These are phyloP conservation scores for Coprinellus aureogranulatus DNA, from an alignment of 768 basidiomycete species.

Conservation along the genomic window DNA sequence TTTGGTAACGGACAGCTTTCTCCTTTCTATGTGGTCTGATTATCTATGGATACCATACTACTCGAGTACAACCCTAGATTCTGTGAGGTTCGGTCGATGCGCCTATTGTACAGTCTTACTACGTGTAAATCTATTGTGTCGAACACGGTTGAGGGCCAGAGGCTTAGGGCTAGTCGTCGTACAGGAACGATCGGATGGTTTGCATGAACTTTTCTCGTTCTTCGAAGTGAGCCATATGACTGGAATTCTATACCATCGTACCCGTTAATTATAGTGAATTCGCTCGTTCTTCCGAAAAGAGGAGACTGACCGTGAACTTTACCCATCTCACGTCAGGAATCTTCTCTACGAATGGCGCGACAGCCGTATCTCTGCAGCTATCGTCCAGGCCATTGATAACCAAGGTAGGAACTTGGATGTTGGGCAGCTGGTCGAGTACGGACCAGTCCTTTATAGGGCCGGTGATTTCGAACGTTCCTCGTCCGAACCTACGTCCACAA, in stretches of 20 bases:
- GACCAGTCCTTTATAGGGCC: conserved; percentile 45
- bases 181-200: conserved; percentile 31
- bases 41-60: not conserved
- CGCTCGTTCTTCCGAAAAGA: not conserved
- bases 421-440: conserved; percentile 41
- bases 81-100: too few relatives aligned
- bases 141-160: too few relatives aligned
- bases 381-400: conserved; percentile 43
- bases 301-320: conserved; percentile 28
- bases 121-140: too few relatives aligned
- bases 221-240: conserved; percentile 44
- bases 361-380: conserved; percentile 35
- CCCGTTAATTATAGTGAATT: not conserved
- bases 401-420: conserved; percentile 39
- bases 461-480: conserved; percentile 36
- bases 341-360: conserved; percentile 35
- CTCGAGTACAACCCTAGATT: not conserved
- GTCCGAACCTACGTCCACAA: conserved; percentile 39
- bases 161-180: not conserved
- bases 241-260: too few relatives aligned
- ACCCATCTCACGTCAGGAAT: conserved; percentile 47
- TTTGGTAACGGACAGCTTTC: not conserved
- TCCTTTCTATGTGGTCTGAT: not conserved
- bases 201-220: conserved; percentile 37
- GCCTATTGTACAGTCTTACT: too few relatives aligned